These are phyloP conservation scores for Colletotrichum sp. DNA, from an alignment of 2,329 filamentous ascomycete genomes.

Conservation along the genomic window DNA sequence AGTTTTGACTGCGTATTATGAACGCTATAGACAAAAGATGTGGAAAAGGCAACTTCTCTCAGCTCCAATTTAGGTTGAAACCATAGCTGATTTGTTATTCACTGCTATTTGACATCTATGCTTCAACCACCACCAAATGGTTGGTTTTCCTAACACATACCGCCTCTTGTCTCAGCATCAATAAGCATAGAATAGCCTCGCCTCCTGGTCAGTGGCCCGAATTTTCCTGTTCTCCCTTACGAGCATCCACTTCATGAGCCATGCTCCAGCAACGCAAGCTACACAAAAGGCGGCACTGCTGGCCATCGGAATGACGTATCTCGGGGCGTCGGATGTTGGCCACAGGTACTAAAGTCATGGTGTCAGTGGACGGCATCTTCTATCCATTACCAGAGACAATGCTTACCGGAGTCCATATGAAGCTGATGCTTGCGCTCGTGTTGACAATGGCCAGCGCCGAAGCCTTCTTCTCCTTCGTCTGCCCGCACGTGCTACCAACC, in stretches of 20 bases:
- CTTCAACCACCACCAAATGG: fast-evolving
- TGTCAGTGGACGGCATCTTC: background rate
- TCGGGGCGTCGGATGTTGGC: conserved; percentile 39
- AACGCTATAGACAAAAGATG: too few relatives aligned
- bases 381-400: fast-evolving
- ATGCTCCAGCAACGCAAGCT: conserved; percentile 27
- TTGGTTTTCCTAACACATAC: fast-evolving
- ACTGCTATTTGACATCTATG: background rate
- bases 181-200: conserved; percentile 16
- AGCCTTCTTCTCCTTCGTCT: conserved; percentile 45
- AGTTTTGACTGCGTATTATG: fast-evolving
- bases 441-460: conserved; percentile 35
- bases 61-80: fast-evolving
- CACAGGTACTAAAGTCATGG: conserved; percentile 34
- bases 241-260: conserved; percentile 28
- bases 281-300: conserved; percentile 16
- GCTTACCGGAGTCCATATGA: conserved; percentile 23
- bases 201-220: conserved; percentile 5
- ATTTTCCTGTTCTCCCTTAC: conserved; percentile 26
- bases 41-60: too few relatives aligned
- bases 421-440: conserved; percentile 21
- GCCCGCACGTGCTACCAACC: conserved; percentile 38
- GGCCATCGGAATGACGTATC: conserved; percentile 42
- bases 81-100: too few relatives aligned
- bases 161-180: background rate